phyloP scores from a whole-genome alignment of 371 early-diverging fungal genomes.

The Blakeslea trispora region DNA sequence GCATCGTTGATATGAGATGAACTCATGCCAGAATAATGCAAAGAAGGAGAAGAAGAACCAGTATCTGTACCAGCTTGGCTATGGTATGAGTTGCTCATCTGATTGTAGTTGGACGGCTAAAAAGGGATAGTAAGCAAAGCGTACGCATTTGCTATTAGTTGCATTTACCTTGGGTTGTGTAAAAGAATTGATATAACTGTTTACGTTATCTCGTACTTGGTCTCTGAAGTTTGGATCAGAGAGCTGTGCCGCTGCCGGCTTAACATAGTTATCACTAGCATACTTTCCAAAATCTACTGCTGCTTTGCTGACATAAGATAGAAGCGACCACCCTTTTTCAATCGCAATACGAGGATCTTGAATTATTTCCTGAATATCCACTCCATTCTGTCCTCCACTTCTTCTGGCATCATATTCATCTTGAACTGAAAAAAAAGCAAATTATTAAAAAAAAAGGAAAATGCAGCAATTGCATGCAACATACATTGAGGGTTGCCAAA shows the following conservation, averaged over 20 bases:
- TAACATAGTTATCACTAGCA: conserved; percentile 79
- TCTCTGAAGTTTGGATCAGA: conserved; percentile 86
- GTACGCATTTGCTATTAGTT: not conserved
- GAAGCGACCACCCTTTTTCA: conserved; percentile 82
- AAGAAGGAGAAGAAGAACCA: conserved; percentile 16
- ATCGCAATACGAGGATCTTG: conserved; percentile 84
- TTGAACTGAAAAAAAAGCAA: conserved; percentile 10
- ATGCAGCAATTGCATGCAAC: conserved; percentile 13
- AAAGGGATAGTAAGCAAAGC: not conserved
- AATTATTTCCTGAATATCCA: conserved; percentile 69
- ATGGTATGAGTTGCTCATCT: not conserved
- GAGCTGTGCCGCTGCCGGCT: conserved; percentile 82
- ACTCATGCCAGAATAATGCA: conserved; percentile 14
- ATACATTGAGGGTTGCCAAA: conserved; percentile 78
- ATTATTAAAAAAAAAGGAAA: not conserved
- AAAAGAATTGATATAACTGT: conserved; percentile 50
- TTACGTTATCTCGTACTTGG: conserved; percentile 72
- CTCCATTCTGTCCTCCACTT: not conserved
- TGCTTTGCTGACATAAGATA: conserved; percentile 60
- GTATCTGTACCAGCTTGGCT: conserved; percentile 2
- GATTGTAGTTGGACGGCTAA: conserved; percentile 2
- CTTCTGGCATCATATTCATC: conserved; percentile 5
- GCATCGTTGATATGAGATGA: conserved; percentile 29
- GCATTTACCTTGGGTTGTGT: conserved; percentile 58
- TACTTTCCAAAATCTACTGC: conserved; percentile 74